Evolutionary conservation across 306 rosid species (phyloP).

Genomic region (Acmispon strigosus): DNA sequence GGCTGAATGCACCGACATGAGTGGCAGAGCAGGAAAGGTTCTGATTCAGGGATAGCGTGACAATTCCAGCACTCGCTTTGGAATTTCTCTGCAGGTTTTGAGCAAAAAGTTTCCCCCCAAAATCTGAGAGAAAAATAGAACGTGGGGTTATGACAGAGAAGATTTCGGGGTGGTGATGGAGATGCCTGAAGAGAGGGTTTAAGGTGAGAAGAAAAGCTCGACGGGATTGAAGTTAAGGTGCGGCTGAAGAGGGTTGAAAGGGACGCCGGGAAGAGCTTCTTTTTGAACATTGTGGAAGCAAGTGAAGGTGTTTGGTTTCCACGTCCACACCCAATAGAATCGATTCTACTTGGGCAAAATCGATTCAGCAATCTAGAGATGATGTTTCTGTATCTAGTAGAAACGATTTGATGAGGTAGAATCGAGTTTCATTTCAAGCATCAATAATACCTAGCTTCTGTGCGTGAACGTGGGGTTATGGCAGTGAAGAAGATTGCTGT

Average conservation of each 20-base stretch:
- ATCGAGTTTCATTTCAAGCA: too few relatives aligned
- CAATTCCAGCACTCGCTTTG: conserved; percentile 70
- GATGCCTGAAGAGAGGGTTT: neutral
- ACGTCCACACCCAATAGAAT: too few relatives aligned
- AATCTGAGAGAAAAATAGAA: conserved; percentile 4
- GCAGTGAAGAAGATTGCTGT: neutral
- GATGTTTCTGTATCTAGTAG: too few relatives aligned
- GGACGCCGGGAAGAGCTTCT: conserved; percentile 25
- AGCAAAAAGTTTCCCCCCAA: conserved; percentile 22
- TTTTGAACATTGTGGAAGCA: conserved; percentile 43
- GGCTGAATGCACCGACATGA: conserved; percentile 80
- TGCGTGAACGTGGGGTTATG: too few relatives aligned
- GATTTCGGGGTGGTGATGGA: neutral
- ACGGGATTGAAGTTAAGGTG: conserved; percentile 22
- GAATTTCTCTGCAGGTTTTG: conserved; percentile 31
- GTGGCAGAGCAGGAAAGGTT: conserved; percentile 54
- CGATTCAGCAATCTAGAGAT: too few relatives aligned
- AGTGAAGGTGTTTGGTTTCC: too few relatives aligned
- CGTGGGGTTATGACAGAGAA: neutral
- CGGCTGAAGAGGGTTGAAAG: conserved; percentile 34
- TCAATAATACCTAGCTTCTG: too few relatives aligned
- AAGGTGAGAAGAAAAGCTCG: neutral
- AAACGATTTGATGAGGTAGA: too few relatives aligned
- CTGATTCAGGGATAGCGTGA: conserved; percentile 26
- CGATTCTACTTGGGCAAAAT: too few relatives aligned